These are phyloP conservation scores for Lecanicillium sp. DNA, from an alignment of 2,329 filamentous ascomycete species.

Conservation along the genomic window DNA sequence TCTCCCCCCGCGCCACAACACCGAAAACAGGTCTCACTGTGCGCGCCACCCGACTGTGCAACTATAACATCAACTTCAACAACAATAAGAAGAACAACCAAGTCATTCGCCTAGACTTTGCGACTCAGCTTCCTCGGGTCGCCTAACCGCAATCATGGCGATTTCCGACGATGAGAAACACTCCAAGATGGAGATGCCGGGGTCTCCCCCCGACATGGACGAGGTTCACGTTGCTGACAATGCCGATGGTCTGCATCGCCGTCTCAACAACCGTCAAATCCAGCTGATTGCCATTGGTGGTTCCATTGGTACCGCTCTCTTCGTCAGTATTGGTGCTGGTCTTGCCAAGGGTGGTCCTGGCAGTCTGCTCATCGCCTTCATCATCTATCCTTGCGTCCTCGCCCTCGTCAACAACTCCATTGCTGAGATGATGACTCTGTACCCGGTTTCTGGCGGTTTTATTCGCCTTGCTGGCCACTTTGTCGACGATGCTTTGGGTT, in stretches of 20 bases:
- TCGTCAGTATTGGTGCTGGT: constrained; percentile 53
- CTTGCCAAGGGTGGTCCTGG: constrained; percentile 34
- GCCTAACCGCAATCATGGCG: constrained; percentile 4
- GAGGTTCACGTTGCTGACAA: constrained; percentile 20
- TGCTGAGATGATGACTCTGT: constrained; percentile 55
- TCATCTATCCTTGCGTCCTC: constrained; percentile 45
- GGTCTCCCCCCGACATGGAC: constrained; percentile 16
- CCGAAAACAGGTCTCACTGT: not conserved
- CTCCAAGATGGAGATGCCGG: constrained; percentile 16
- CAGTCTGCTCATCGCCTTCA: constrained; percentile 50
- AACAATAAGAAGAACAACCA: not conserved
- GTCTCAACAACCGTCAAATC: constrained; percentile 45
- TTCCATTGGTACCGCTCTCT: constrained; percentile 49
- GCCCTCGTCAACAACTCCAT: constrained; percentile 56
- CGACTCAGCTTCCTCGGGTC: no score
- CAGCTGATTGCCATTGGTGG: constrained; percentile 52
- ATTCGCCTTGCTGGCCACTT: constrained; percentile 57
- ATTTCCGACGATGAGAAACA: constrained; percentile 9
- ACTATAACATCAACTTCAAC: not conserved
- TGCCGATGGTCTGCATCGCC: constrained; percentile 33
- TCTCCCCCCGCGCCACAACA: not conserved
- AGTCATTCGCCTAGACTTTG: not conserved
- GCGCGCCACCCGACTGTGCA: not conserved
- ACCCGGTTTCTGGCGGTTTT: constrained; percentile 56
- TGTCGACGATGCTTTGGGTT: constrained; percentile 58